phyloP scores from a whole-genome alignment of 31 red algal species.

The Asparagopsis taxiformis region DNA sequence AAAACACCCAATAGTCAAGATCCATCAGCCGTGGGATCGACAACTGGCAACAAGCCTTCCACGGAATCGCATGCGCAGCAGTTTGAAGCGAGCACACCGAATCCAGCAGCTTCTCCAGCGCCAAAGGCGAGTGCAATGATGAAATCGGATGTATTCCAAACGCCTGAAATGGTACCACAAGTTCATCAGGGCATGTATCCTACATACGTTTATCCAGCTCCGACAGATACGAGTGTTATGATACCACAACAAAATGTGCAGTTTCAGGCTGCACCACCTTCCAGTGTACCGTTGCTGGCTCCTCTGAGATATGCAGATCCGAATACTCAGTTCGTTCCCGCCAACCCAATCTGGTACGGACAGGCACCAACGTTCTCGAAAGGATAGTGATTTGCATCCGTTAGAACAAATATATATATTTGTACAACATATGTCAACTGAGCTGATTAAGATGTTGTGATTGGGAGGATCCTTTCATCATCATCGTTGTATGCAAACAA shows the following conservation, averaged over 20 bases:
- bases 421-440: too few relatives aligned
- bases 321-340: conserved; percentile 2
- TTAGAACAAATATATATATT: too few relatives aligned
- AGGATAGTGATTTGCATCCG: too few relatives aligned
- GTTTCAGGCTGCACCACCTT: conserved; percentile 22
- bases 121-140: not conserved
- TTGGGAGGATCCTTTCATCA: too few relatives aligned
- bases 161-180: not conserved
- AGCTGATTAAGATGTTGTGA: too few relatives aligned
- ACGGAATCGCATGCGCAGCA: too few relatives aligned
- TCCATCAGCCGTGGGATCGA: too few relatives aligned
- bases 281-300: conserved; percentile 10
- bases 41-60: too few relatives aligned
- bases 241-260: conserved; percentile 9
- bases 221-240: conserved; percentile 7
- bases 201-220: conserved; percentile 22
- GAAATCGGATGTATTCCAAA: not conserved
- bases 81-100: too few relatives aligned
- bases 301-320: conserved; percentile 14
- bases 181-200: conserved; percentile 19
- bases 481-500: too few relatives aligned
- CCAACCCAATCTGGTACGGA: conserved; percentile 21
- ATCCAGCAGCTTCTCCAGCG: too few relatives aligned
- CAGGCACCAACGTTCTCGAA: conserved; percentile 1
- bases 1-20: too few relatives aligned